A percentile compares a stretch with the other conserved stretches of the same genome.
Evolutionary conservation across 352 stramenopile species (phyloP).

Genomic region (Globisporangium irregulare): DNA sequence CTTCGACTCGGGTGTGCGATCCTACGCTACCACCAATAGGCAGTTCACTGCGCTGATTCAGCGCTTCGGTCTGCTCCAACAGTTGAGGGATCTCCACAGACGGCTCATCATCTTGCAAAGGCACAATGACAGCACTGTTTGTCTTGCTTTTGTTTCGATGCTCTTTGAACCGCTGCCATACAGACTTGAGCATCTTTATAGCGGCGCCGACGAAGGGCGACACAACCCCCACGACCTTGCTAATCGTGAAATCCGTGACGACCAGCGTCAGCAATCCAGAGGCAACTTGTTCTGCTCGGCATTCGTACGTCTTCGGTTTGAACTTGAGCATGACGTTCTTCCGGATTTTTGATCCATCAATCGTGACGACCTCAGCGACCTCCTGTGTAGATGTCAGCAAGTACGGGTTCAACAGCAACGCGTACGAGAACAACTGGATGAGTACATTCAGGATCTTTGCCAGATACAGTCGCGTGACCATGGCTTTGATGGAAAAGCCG

Average conservation of each 20-base stretch:
- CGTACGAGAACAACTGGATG: slow-evolving; percentile 78
- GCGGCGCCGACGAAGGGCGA: slow-evolving; percentile 25
- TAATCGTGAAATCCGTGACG: slow-evolving; percentile 69
- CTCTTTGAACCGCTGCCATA: slow-evolving; percentile 16
- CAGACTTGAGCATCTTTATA: slow-evolving; percentile 18
- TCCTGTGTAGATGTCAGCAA: slow-evolving; percentile 43
- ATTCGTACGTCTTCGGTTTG: slow-evolving; percentile 44
- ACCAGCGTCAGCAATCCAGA: slow-evolving; percentile 66
- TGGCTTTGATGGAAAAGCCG: slow-evolving; percentile 79
- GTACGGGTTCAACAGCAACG: slow-evolving; percentile 62
- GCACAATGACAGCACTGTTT: slow-evolving; percentile 25
- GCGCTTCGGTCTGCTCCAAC: neutral
- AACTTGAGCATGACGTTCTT: slow-evolving; percentile 69
- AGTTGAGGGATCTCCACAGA: neutral
- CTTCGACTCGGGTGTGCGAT: neutral
- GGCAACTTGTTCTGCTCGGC: slow-evolving; percentile 61
- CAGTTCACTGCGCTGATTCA: neutral
- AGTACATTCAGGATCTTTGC: slow-evolving; percentile 83
- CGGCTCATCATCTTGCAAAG: slow-evolving; percentile 5
- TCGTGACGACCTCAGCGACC: slow-evolving; percentile 30
- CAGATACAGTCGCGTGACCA: slow-evolving; percentile 76
- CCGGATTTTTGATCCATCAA: slow-evolving; percentile 43
- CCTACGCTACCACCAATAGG: too few relatives aligned
- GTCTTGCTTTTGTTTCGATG: slow-evolving; percentile 21
- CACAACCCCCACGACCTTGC: slow-evolving; percentile 49